Evolutionary conservation across 495 filamentous ascomycete genomes (phyloP), one percentile per base, ranked within the genome.

Genomic region (Podospora fimiseda): DNA sequence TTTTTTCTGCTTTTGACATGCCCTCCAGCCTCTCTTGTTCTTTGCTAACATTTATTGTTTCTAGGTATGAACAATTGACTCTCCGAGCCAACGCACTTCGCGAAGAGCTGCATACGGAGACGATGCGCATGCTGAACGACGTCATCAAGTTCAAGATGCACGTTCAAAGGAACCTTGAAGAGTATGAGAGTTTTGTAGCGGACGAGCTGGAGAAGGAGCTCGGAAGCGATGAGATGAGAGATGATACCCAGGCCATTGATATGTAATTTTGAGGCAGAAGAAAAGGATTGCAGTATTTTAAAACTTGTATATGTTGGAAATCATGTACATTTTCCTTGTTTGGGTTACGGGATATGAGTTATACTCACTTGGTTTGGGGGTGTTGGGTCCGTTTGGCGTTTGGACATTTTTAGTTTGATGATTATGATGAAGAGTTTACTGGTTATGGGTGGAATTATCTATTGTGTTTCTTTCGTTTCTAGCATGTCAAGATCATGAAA

Each of bases 61-160:
- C 15, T 40, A 90, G 87, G 60, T 95, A 92, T 62, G 92, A 96
- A 65, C 92, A 95, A 63, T 70, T 97, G 9, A 91, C 84, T 6
- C 80, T 95, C 21, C 82, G 82, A 19, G 89, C 89, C 15, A 89
- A 90, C 61, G 72, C 88, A 2, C 78, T 96, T 22, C 83, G 93
- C 27, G 93, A 98, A 69, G 90, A 95, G 64, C 74, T 98, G 14
- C 93, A 98, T 63, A 94, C 90, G 11, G 93, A 95, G 66, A 88
- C 95, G 53, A 94, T 95, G 73, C 87, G 85, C 56, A 92, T 96
- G 82, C 71, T 98, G 57, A 94, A 96, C 71, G 91, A 96, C 62
- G 85, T 97, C 64, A 95, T 96, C 74, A 90, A 90, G 59, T 98
- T 98, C 83, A 98, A 98, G 73, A 84, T 97, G 51, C 93, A 96